Evolutionary conservation across 2,329 filamentous ascomycete species (phyloP).

Genomic region (Trichoderma breve): DNA sequence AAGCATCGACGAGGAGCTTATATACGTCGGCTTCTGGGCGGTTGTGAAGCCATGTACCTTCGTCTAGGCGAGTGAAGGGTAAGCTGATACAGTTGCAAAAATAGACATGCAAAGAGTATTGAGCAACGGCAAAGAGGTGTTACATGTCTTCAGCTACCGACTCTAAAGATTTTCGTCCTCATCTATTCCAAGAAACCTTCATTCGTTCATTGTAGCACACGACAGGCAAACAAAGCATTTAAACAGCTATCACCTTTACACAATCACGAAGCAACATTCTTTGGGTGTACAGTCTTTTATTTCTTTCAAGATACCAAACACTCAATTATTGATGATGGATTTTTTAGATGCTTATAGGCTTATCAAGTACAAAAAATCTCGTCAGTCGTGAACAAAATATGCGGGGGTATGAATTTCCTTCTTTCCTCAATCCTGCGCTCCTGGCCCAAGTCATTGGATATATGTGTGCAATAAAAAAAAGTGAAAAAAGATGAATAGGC

Average conservation of each 20-base stretch:
- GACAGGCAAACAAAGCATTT: not conserved
- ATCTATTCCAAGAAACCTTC: not conserved
- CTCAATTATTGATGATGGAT: slow-evolving; percentile 1
- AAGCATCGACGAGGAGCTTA: no score
- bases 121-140: not conserved
- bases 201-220: not conserved
- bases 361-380: slow-evolving; percentile 13
- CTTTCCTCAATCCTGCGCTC: slow-evolving; percentile 10
- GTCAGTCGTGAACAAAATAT: slow-evolving; percentile 12
- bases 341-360: not conserved
- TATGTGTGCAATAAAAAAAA: not conserved
- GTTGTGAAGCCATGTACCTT: no score
- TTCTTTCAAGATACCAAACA: not conserved
- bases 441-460: slow-evolving; percentile 4
- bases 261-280: not conserved
- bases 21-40: no score
- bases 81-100: not conserved
- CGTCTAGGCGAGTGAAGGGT: no score
- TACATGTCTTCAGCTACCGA: not conserved
- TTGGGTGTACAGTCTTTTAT: not conserved
- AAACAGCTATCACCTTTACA: not conserved
- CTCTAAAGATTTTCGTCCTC: not conserved
- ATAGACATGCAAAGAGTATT: not conserved
- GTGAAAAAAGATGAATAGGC: not conserved
- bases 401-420: slow-evolving; percentile 15